Conservation (phyloP, 2,329 filamentous ascomycete species). For the Sporothrix euskadiensis region DNA sequence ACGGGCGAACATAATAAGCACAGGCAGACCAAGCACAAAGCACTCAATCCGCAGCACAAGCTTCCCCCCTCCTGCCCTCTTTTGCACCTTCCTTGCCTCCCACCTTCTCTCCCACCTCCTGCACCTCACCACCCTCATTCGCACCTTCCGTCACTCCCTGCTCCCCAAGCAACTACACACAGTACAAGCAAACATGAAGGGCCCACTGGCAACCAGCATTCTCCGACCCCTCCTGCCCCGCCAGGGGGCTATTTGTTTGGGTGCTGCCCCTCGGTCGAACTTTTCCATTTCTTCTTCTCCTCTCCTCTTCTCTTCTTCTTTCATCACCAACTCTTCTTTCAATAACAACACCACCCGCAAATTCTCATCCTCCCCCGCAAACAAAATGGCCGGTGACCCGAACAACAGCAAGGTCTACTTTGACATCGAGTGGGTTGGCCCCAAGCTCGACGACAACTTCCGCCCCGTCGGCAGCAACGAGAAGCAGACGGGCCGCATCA, state of each 20-base stretch:
- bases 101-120: background rate
- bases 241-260: slow-evolving; percentile 38
- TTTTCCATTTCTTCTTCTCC: slow-evolving; percentile 38
- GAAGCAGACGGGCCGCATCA: slow-evolving; percentile 73
- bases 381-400: slow-evolving; percentile 61
- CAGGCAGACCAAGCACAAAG: background rate
- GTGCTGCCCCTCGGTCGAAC: slow-evolving; percentile 41
- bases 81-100: background rate
- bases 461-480: slow-evolving; percentile 55
- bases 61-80: background rate
- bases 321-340: slow-evolving; percentile 39
- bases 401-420: slow-evolving; percentile 55
- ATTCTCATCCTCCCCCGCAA: slow-evolving; percentile 41
- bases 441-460: slow-evolving; percentile 63
- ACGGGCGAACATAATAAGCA: slow-evolving; percentile 31
- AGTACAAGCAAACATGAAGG: slow-evolving; percentile 28
- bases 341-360: slow-evolving; percentile 40
- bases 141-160: slow-evolving; percentile 5
- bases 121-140: background rate
- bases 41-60: background rate
- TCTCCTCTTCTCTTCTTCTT: slow-evolving; percentile 35
- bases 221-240: slow-evolving; percentile 46
- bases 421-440: slow-evolving; percentile 72
- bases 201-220: slow-evolving; percentile 37
- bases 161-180: background rate